Evolutionary conservation across 1,139 yeast species (phyloP).

Genomic region (Maudiozyma humilis): DNA sequence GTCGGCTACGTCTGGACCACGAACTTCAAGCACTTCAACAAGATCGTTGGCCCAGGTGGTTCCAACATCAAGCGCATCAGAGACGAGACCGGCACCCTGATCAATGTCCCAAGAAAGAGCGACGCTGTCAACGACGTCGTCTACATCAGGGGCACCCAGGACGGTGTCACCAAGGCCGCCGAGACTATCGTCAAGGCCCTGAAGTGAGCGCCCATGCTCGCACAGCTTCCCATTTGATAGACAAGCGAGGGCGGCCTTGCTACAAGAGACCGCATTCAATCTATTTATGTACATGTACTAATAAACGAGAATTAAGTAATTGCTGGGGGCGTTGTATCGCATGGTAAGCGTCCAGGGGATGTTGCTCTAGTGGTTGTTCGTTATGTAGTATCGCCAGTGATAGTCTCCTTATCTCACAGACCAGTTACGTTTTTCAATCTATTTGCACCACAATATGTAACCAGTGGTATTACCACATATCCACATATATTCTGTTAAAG

Average conservation of each 20-base stretch:
- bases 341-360: too few species aligned
- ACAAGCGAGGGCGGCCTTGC: neutral
- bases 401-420: too few species aligned
- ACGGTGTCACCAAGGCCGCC: constrained; percentile 38
- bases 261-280: neutral
- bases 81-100: constrained; percentile 47
- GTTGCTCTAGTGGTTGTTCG: too few species aligned
- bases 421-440: too few species aligned
- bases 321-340: too few species aligned
- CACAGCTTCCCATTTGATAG: constrained; percentile 4
- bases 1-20: constrained; percentile 45
- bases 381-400: too few species aligned
- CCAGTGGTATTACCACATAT: too few species aligned
- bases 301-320: neutral
- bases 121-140: constrained; percentile 45
- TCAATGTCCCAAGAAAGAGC: constrained; percentile 54
- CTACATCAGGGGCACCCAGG: constrained; percentile 37
- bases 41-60: constrained; percentile 74
- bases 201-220: constrained; percentile 11
- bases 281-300: neutral
- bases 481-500: too few species aligned
- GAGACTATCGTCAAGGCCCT: constrained; percentile 29
- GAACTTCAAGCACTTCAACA: constrained; percentile 42
- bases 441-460: too few species aligned
- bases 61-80: constrained; percentile 57